Evolutionary conservation across 768 basidiomycete species (phyloP).

Genomic region (Crassisporium funariophilum): DNA sequence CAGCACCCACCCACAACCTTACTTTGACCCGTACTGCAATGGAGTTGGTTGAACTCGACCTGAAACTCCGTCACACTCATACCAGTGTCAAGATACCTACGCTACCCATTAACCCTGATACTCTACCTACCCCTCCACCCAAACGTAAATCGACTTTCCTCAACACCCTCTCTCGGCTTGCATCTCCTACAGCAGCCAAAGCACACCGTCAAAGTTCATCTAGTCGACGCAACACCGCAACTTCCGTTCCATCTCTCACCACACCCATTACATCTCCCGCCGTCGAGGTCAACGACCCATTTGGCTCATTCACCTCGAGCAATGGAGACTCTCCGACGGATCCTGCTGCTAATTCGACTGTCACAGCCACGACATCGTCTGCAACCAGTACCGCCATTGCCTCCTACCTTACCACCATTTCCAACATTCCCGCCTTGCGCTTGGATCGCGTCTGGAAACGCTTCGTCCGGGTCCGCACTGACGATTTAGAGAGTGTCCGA

Average conservation of each 20-base stretch:
- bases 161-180: constrained; percentile 82
- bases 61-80: constrained; percentile 70
- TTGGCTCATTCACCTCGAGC: constrained; percentile 42
- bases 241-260: constrained; percentile 34
- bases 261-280: constrained; percentile 55
- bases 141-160: constrained; percentile 86
- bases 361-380: constrained; percentile 36
- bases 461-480: constrained; percentile 83
- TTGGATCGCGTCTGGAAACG: constrained; percentile 77
- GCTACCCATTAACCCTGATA: constrained; percentile 60
- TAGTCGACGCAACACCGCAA: constrained; percentile 23
- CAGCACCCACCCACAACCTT: constrained; percentile 88
- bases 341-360: constrained; percentile 14
- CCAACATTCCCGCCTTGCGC: constrained; percentile 66
- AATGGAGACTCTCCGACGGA: constrained; percentile 30
- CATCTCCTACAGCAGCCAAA: constrained; percentile 68
- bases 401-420: constrained; percentile 76
- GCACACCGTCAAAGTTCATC: constrained; percentile 38
- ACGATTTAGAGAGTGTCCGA: constrained; percentile 86
- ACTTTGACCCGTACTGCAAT: constrained; percentile 78
- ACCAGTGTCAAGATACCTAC: constrained; percentile 58
- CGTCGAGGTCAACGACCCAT: constrained; percentile 64
- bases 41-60: constrained; percentile 82
- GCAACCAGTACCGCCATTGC: constrained; percentile 69
- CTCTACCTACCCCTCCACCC: constrained; percentile 51